A percentile compares a stretch with the other conserved stretches of the same genome.
Conservation (phyloP, 345 rosid species). For the Salix caprea region DNA sequence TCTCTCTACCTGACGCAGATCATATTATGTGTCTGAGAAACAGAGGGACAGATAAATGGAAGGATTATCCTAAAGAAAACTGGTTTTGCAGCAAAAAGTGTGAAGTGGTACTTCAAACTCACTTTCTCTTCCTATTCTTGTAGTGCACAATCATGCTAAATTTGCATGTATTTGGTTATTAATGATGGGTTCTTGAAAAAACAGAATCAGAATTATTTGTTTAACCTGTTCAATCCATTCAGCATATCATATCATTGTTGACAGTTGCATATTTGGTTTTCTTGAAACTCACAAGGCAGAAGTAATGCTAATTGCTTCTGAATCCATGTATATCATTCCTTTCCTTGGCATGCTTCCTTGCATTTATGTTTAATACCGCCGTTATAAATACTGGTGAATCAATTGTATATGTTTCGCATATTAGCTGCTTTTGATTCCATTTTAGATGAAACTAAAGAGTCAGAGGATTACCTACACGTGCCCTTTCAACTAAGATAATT, state of each 20-base stretch:
- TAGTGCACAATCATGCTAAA: not conserved
- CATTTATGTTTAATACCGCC: too few relatives aligned
- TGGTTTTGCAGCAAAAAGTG: constrained; percentile 77
- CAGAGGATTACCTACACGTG: not conserved
- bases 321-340: not conserved
- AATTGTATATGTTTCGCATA: not conserved
- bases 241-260: not conserved
- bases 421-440: not conserved
- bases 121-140: not conserved
- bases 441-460: not conserved
- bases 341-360: too few relatives aligned
- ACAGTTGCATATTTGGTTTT: not conserved
- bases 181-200: not conserved
- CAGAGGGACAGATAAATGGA: constrained; percentile 17
- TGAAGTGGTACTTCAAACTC: constrained; percentile 41
- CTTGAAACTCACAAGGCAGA: too few relatives aligned
- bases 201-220: not conserved
- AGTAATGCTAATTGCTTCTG: not conserved
- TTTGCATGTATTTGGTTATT: not conserved
- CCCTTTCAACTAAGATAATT: not conserved
- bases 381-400: too few relatives aligned
- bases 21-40: constrained; percentile 45
- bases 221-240: not conserved
- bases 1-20: constrained; percentile 39
- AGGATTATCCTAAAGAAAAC: constrained; percentile 20